Base-by-base conservation (phyloP, 768 basidiomycete species). In the Saitozyma sp. region DNA sequence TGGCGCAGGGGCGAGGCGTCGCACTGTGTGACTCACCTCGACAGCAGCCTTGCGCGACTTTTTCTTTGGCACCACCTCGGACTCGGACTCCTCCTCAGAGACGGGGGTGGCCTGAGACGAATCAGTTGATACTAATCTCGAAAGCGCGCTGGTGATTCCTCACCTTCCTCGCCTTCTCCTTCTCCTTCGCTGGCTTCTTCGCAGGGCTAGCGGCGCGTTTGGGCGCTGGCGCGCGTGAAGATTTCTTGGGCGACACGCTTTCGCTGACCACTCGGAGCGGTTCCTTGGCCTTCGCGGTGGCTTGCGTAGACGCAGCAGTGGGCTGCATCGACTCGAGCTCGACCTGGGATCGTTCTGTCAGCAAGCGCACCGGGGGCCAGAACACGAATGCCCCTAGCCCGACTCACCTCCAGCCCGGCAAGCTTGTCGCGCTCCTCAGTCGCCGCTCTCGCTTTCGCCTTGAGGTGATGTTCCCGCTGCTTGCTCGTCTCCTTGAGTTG, bases 381-480 rank as follows among this genome's bases (percentile, higher is more conserved):
- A 29, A 29, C 29, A 29, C 29, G 29, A 29, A 29, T 5, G 5
- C 29, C 5, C 14, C 3, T 48, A 3, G 14, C 6, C 5, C 3
- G 14, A 53, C 70, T 54, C 56, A 69, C 71, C 61, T 74, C 73
- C 10, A 76, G 46, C 7, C 50, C 59, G 4, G 49, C 43, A 19
- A 69, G 41, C 29, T 58, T 59, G 20, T 68, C 72, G 38, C 52
- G 50, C 46, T 72, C 62, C 17, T 64, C 69, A 10, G 39, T 61
- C 2, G 68, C 67, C 16, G 63, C 69, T 45, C 61, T 66, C 29
- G 70, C 20, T 58, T 69, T 72, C 6, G 54, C 45, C 63, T 73
- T 74, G 37, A 74, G 55, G 0, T 59, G 62, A 43, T 65, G 63
- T 48, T 74, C 75, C 59, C 68, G 54, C 42, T 71, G 69, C 52